A percentile compares a stretch with the other conserved stretches of the same genome.
phyloP scores from a whole-genome alignment of 2,329 filamentous ascomycete species.

The Penicillium griseofulvum region DNA sequence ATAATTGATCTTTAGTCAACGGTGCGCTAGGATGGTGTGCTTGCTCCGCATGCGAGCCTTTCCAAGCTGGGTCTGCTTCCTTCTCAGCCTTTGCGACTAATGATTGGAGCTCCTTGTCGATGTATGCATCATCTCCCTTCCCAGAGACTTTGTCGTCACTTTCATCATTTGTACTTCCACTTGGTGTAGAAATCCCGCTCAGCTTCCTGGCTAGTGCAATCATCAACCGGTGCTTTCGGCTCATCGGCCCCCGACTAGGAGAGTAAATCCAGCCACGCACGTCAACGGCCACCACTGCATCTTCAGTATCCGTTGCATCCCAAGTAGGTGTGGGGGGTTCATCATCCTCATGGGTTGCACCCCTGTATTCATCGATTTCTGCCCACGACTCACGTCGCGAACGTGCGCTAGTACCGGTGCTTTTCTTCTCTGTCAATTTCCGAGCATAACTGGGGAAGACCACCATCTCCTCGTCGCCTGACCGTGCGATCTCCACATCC shows the following conservation, averaged over 20 bases:
- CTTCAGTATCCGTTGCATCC: constrained; percentile 75
- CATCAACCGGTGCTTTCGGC: constrained; percentile 78
- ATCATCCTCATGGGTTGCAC: constrained; percentile 50
- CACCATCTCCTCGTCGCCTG: constrained; percentile 87
- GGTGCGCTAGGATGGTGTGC: constrained; percentile 40
- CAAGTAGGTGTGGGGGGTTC: constrained; percentile 71
- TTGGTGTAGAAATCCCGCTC: constrained; percentile 76
- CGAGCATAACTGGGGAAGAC: constrained; percentile 93
- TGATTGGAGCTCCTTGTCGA: constrained; percentile 70
- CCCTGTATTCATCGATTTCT: constrained; percentile 42
- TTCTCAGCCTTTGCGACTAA: constrained; percentile 70
- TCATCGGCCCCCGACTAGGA: constrained; percentile 80
- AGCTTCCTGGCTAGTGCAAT: constrained; percentile 83
- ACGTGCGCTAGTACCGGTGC: constrained; percentile 27
- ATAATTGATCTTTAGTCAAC: constrained; percentile 72
- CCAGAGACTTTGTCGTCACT: constrained; percentile 37
- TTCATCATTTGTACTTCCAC: constrained; percentile 31
- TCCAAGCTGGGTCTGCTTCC: constrained; percentile 68
- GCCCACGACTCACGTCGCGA: constrained; percentile 29
- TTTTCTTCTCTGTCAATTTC: constrained; percentile 57
- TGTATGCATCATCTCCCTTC: constrained; percentile 61
- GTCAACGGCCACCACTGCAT: constrained; percentile 87
- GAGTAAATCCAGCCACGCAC: constrained; percentile 94
- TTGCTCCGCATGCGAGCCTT: constrained; percentile 54
- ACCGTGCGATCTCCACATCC: constrained; percentile 74